Conservation (phyloP, 192 early-diverging fungal genomes). For the Coemansia sp. region DNA sequence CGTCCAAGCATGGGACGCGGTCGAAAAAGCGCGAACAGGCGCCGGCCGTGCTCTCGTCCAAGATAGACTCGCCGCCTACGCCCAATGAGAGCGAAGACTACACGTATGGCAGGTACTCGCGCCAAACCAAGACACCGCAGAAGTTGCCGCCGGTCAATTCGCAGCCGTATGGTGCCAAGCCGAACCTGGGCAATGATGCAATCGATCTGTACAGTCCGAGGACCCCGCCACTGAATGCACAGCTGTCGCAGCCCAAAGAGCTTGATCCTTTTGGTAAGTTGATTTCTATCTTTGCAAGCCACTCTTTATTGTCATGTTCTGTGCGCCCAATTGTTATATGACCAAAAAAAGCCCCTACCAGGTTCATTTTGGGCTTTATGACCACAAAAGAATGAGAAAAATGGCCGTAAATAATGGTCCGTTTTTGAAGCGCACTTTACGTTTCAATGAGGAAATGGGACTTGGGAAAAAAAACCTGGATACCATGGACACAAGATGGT, state of each 20-base stretch:
- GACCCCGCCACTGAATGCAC: constrained; percentile 29
- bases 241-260: constrained; percentile 16
- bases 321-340: no score
- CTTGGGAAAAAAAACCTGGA: no score
- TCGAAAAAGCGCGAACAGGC: background rate
- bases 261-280: constrained; percentile 52
- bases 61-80: constrained; percentile 23
- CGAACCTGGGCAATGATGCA: constrained; percentile 8
- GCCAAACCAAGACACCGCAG: background rate
- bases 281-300: constrained; percentile 1
- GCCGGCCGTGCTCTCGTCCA: constrained; percentile 6
- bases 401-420: no score
- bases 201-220: constrained; percentile 26
- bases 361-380: no score
- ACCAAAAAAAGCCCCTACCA: no score
- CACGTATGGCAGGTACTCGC: background rate
- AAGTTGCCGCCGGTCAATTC: background rate
- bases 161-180: background rate
- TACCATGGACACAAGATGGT: no score
- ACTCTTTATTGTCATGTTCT: background rate
- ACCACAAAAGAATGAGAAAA: no score
- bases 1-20: background rate
- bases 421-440: no score
- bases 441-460: no score
- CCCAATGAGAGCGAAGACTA: constrained; percentile 32